Conservation (phyloP, 257 asterid genomes). For the Cruciata laevipes region DNA sequence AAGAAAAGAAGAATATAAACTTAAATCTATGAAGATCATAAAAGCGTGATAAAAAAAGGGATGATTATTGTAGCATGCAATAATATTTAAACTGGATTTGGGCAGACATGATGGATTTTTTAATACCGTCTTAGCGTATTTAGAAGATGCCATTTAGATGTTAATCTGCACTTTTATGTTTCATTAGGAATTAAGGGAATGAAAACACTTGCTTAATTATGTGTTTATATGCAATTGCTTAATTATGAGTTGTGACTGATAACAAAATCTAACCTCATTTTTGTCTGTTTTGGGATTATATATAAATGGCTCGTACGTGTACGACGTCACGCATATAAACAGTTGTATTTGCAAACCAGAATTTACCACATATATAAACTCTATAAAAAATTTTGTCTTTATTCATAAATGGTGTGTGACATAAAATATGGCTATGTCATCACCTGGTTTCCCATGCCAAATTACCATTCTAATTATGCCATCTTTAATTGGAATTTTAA, state of each 20-base stretch:
- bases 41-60: neutral
- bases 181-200: conserved; percentile 10
- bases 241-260: neutral
- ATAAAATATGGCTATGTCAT: neutral
- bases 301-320: neutral
- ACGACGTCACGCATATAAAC: neutral
- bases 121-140: neutral
- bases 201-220: neutral
- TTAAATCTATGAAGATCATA: too few species aligned
- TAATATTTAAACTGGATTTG: conserved; percentile 6
- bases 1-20: too few species aligned
- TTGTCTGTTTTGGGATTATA: conserved; percentile 4
- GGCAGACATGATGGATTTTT: conserved; percentile 11
- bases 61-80: neutral
- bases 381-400: conserved; percentile 7
- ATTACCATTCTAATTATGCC: neutral
- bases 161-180: conserved; percentile 1
- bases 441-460: conserved; percentile 2
- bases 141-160: neutral
- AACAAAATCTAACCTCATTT: conserved; percentile 9
- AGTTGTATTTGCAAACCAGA: neutral
- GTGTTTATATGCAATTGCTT: neutral
- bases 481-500: neutral
- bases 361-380: neutral
- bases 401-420: conserved; percentile 2